These are phyloP conservation scores for Trichoderma cornu-damae DNA, from an alignment of 2,329 filamentous ascomycete genomes.

Conservation along the genomic window DNA sequence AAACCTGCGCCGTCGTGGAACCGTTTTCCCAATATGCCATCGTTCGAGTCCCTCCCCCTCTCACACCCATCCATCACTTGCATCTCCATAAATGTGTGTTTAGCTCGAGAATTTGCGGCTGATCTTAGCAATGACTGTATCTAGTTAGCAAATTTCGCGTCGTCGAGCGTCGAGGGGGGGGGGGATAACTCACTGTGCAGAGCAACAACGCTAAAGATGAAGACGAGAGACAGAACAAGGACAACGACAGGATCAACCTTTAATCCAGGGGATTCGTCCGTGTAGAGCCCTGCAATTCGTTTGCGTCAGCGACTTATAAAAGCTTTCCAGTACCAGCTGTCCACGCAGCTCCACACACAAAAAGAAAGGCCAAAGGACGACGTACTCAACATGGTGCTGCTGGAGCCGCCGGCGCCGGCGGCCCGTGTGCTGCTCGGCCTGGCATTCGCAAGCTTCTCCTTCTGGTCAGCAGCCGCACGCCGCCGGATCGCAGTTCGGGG, in stretches of 20 bases:
- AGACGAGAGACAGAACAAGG: conserved; percentile 90
- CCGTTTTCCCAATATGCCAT: conserved; percentile 4
- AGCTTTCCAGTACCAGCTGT: not conserved
- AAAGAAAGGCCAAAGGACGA: conserved; percentile 23
- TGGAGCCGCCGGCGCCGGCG: conserved; percentile 91
- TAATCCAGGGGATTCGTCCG: conserved; percentile 92
- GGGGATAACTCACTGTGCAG: conserved; percentile 72
- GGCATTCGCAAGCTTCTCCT: conserved; percentile 93
- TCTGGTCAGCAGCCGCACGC: conserved; percentile 92
- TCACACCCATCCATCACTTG: too few species aligned
- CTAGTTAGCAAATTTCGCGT: conserved; percentile 22
- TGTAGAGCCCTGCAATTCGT: conserved; percentile 71
- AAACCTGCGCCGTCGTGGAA: conserved; percentile 13
- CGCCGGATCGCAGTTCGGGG: conserved; percentile 93
- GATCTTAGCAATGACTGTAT: conserved; percentile 85
- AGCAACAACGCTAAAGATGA: conserved; percentile 97
- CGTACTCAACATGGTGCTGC: conserved; percentile 96
- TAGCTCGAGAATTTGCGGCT: conserved; percentile 78
- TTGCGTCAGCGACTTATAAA: not conserved
- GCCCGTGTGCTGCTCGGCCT: conserved; percentile 87
- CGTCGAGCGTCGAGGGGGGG: not conserved
- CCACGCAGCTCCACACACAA: not conserved
- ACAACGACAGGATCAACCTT: conserved; percentile 98
- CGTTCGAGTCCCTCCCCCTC: not conserved
- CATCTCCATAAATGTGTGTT: conserved; percentile 21